These are phyloP conservation scores for Nannochloropsis gaditana DNA, from an alignment of 108 stramenopile genomes.

Conservation along the genomic window DNA sequence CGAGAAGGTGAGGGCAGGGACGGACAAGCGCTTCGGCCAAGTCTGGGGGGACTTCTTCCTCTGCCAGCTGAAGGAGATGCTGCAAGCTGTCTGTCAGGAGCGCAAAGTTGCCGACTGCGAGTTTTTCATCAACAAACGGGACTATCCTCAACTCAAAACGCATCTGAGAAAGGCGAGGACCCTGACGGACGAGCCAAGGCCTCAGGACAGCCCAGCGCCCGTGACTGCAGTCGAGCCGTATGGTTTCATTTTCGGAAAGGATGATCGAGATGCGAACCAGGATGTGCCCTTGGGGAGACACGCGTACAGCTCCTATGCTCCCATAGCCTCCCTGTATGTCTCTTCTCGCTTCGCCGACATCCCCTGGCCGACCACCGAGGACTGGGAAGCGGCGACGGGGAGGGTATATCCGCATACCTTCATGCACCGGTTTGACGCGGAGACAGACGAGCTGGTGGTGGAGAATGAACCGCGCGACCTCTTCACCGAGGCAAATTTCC, in stretches of 20 bases:
- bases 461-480: conserved; percentile 82
- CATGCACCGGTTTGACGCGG: conserved; percentile 27
- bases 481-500: conserved; percentile 93
- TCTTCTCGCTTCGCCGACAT: conserved; percentile 83
- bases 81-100: conserved; percentile 78
- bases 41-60: conserved; percentile 97
- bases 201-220: conserved; percentile 25
- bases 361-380: conserved; percentile 97
- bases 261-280: conserved; percentile 85
- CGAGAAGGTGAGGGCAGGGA: conserved; percentile 62
- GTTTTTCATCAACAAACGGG: conserved; percentile 99
- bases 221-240: conserved; percentile 88
- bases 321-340: conserved; percentile 89
- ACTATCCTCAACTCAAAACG: conserved; percentile 97
- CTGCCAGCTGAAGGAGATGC: conserved; percentile 86
- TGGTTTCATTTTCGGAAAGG: conserved; percentile 95
- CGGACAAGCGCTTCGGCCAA: conserved; percentile 60
- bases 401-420: conserved; percentile 60
- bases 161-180: conserved; percentile 35
- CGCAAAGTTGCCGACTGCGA: conserved; percentile 92
- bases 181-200: conserved; percentile 69
- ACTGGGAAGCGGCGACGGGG: conserved; percentile 99
- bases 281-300: conserved; percentile 78
- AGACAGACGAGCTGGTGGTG: conserved; percentile 64
- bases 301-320: conserved; percentile 80